These are phyloP conservation scores for Macadamia tetraphylla DNA, from an alignment of 164 flowering plant genomes.

Conservation along the genomic window DNA sequence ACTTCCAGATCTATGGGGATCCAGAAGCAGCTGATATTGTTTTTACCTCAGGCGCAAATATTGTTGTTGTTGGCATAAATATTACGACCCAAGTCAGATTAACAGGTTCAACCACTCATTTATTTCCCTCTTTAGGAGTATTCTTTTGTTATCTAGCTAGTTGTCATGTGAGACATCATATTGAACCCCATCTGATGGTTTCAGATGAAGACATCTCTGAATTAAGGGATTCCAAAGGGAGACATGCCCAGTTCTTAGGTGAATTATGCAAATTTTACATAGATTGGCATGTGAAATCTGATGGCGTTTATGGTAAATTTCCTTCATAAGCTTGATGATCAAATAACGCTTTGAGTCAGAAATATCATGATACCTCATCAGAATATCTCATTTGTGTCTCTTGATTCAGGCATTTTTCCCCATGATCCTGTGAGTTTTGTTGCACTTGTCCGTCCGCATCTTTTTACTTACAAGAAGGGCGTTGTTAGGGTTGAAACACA, in stretches of 20 bases:
- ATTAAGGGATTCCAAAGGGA: constrained; percentile 65
- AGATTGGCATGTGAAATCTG: constrained; percentile 92
- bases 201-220: constrained; percentile 69
- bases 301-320: constrained; percentile 72
- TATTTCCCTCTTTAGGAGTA: neutral
- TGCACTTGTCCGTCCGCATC: constrained; percentile 82
- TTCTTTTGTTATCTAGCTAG: neutral
- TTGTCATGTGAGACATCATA: neutral
- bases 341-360: neutral
- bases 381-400: constrained; percentile 2
- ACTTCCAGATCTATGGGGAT: constrained; percentile 84
- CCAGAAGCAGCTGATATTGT: constrained; percentile 99
- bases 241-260: constrained; percentile 47
- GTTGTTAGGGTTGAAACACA: constrained; percentile 96
- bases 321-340: neutral
- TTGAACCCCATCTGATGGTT: constrained; percentile 4
- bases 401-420: constrained; percentile 68
- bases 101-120: constrained; percentile 10
- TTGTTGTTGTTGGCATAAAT: constrained; percentile 85
- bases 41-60: constrained; percentile 86
- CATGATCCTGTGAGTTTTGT: constrained; percentile 93
- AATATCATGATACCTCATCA: neutral
- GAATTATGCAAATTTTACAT: constrained; percentile 81
- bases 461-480: constrained; percentile 79
- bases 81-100: constrained; percentile 77